Conservation (phyloP, 2,329 filamentous ascomycete genomes). For the Daldinia sp. region DNA sequence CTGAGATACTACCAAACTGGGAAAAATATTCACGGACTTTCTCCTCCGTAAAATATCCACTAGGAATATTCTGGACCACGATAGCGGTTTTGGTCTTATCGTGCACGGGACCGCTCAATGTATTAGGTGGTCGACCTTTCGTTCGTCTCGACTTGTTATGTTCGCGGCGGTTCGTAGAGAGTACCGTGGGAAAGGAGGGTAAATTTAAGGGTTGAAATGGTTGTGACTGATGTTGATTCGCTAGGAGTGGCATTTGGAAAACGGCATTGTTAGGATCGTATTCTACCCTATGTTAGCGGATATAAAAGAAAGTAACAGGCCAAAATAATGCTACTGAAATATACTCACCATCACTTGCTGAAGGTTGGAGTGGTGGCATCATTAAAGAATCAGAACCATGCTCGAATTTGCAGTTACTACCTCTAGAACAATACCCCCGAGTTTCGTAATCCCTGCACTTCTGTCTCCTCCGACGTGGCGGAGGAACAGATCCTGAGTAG, state of each 20-base stretch:
- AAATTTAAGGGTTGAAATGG: constrained; percentile 37
- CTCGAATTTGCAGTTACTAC: constrained; percentile 75
- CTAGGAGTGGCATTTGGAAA: constrained; percentile 43
- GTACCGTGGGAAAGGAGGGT: constrained; percentile 38
- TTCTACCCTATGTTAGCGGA: constrained; percentile 53
- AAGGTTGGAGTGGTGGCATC: constrained; percentile 51
- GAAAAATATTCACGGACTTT: constrained; percentile 76
- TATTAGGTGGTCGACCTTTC: constrained; percentile 69
- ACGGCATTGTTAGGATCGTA: constrained; percentile 70
- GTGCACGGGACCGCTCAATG: constrained; percentile 70
- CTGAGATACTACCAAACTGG: constrained; percentile 75
- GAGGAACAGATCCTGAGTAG: constrained; percentile 44
- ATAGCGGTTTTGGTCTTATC: constrained; percentile 75
- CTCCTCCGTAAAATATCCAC: constrained; percentile 75
- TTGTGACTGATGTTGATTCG: constrained; percentile 30
- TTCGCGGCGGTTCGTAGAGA: constrained; percentile 48
- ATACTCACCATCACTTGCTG: constrained; percentile 52
- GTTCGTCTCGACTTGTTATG: constrained; percentile 54
- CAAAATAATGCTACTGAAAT: neutral
- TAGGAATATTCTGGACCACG: constrained; percentile 82
- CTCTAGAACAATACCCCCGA: constrained; percentile 78
- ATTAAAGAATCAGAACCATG: constrained; percentile 69
- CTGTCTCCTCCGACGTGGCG: constrained; percentile 55
- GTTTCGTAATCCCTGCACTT: constrained; percentile 78
- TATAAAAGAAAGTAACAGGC: constrained; percentile 17